Evolutionary conservation across 352 stramenopile species (phyloP), one percentile per base, ranked within the genome.

Genomic region (Phytopythium litorale): DNA sequence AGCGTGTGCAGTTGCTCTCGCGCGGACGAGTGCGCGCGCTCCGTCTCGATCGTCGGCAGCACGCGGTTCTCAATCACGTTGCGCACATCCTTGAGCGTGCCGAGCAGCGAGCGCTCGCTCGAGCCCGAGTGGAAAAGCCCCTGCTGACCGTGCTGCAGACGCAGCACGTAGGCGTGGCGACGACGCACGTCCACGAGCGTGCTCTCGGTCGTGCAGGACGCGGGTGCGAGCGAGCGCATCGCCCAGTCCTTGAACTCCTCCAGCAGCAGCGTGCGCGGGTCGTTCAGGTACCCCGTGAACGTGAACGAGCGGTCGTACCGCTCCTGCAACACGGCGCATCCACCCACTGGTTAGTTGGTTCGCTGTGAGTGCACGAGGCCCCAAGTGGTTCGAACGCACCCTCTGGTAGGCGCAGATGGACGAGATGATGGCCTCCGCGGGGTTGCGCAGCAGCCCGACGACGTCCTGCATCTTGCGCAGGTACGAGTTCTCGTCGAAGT

Each of bases 401-500:
- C 76, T 69, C 63, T 94, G 85, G 60, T 94, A 94, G 1, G 85
- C 85, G 61, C 85, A 94, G 57, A 92, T 94, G 28, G 78, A 87
- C 15, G 83, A 92, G 75, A 94, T 94, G 64, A 94, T 92, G 30
- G 81, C 85, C 58, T 94, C 85, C 0, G 85, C 83, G 0, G 85
- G 83, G 68, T 92, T 92, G 3, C 84, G 75, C 60, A 94, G 70
- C 50, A 94, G 56, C 1, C 85, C 85, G 8, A 91, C 80, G 23
- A 89, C 83, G 70, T 92, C 83, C 68, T 92, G 83, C 83, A 94
- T 94, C 76, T 92, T 94, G 60, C 85, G 83, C 62, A 94, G 74
- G 68, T 91, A 94, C 65, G 85, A 91, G 63, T 94, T 87, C 68
- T 94, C 83, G 66, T 92, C 83, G 65, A 94, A 94, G 60, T 94